Evolutionary conservation across 2,329 filamentous ascomycete genomes (phyloP).

Genomic region (Cladosporium cucumerinum): DNA sequence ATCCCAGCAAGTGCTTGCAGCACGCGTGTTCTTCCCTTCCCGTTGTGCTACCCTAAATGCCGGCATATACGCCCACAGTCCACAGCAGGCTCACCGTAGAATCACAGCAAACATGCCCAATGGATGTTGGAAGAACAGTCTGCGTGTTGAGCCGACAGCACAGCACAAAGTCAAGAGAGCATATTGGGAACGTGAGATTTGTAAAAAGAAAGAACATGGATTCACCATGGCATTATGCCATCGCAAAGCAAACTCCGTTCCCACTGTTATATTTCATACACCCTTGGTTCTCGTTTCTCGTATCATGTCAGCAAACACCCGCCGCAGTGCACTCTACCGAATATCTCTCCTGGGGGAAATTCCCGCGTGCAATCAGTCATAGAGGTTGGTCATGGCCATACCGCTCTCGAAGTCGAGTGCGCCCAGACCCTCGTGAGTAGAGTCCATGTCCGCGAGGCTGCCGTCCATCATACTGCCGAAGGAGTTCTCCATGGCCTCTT

Average conservation of each 20-base stretch:
- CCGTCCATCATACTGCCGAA: constrained; percentile 8
- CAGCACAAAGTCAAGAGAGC: background rate
- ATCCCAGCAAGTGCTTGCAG: constrained; percentile 18
- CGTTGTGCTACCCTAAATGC: background rate
- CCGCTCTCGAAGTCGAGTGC: background rate
- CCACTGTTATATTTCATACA: background rate
- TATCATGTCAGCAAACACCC: background rate
- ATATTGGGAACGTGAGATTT: background rate
- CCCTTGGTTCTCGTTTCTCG: background rate
- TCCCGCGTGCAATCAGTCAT: background rate
- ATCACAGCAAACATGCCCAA: background rate
- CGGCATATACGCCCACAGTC: background rate
- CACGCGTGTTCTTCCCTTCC: background rate
- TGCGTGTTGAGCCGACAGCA: background rate
- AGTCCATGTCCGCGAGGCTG: background rate
- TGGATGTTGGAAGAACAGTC: background rate
- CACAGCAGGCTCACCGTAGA: background rate
- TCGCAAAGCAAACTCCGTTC: background rate
- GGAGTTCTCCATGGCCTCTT: constrained; percentile 22
- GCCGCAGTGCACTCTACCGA: accelerated
- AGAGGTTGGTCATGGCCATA: constrained; percentile 8
- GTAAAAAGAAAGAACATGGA: background rate
- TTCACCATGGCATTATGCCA: background rate
- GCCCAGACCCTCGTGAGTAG: background rate
- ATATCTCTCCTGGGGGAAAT: background rate